Base-by-base conservation (phyloP, 495 filamentous ascomycete species). In the Viridothelium virens region DNA sequence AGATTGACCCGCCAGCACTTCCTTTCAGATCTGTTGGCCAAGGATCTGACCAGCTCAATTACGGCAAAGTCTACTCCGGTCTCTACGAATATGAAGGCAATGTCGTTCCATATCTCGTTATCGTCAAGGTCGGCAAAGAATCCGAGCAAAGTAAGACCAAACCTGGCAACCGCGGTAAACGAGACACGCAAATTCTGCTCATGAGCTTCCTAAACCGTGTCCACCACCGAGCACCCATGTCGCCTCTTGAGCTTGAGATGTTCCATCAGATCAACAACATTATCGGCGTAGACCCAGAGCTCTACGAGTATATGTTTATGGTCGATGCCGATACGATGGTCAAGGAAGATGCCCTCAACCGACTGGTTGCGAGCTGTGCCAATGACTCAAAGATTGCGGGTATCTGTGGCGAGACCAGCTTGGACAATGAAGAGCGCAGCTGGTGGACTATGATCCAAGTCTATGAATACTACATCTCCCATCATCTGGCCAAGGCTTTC, bases 401-500 rank as follows among this genome's bases (percentile, higher is more conserved):
- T 70, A 96, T 98, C 66, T 98, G 94, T 77, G 94, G 94, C 70
- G 94, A 98, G 74, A 98, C 94, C 3, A 95, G 89, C 81, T 81
- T 97, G 67, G 89, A 96, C 76, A 98, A 98, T 70, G 92, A 96
- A 77, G 89, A 96, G 70, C 80, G 87, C 31, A 92, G 86, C 70
- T 97, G 92, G 91, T 95, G 91, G 91, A 98, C 95, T 10, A 98
- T 98, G 94, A 98, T 98, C 74, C 94, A 98, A 76, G 94, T 97
- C 66, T 97, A 97, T 77, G 92, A 97, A 77, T 97, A 97, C 80
- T 97, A 89, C 76, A 97, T 97, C 74, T 96, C 92, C 31, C 92
- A 97, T 81, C 88, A 97, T 77, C 78, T 97, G 68, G 78, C 92
- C 44, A 97, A 97, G 80, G 90, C 92, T 65, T 97, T 97, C 70